These are phyloP conservation scores for Blastobotrys parvus DNA, from an alignment of 805 yeast species.

Conservation along the genomic window DNA sequence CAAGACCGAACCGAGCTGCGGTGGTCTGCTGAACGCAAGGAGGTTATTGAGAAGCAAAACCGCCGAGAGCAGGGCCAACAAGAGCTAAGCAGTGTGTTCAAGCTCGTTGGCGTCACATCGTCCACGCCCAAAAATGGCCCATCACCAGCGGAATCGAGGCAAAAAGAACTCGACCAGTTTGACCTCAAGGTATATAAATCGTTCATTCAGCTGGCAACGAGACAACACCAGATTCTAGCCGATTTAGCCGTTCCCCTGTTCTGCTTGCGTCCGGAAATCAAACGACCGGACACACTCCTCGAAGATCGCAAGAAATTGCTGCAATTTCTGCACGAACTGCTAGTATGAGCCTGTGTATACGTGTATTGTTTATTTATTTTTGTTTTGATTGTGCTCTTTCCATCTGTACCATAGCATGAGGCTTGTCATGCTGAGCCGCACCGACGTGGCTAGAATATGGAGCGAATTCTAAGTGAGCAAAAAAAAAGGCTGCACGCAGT, in stretches of 20 bases:
- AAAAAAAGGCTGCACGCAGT: no score
- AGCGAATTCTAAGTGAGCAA: no score
- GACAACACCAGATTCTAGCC: conserved; percentile 4
- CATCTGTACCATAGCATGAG: no score
- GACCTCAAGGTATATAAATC: conserved; percentile 11
- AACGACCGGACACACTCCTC: conserved; percentile 2
- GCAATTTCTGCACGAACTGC: conserved; percentile 12
- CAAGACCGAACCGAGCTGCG: conserved; percentile 14
- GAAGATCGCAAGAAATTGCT: conserved; percentile 13
- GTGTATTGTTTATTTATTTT: no score
- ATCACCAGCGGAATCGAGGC: neutral
- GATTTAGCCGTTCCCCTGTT: conserved; percentile 17
- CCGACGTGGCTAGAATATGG: no score
- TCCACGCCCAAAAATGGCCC: no score
- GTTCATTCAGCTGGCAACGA: conserved; percentile 5
- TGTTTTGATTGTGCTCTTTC: no score
- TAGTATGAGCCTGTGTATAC: no score
- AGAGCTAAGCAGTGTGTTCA: conserved; percentile 11
- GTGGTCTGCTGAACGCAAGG: conserved; percentile 12
- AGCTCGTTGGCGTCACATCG: conserved; percentile 6
- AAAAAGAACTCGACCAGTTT: conserved; percentile 8
- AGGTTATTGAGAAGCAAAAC: conserved; percentile 7
- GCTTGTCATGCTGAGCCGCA: no score
- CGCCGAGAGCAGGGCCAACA: conserved; percentile 3
- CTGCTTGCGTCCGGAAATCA: conserved; percentile 6